Conservation (phyloP, 139 green algal species). For the Chlorella ohadii region DNA sequence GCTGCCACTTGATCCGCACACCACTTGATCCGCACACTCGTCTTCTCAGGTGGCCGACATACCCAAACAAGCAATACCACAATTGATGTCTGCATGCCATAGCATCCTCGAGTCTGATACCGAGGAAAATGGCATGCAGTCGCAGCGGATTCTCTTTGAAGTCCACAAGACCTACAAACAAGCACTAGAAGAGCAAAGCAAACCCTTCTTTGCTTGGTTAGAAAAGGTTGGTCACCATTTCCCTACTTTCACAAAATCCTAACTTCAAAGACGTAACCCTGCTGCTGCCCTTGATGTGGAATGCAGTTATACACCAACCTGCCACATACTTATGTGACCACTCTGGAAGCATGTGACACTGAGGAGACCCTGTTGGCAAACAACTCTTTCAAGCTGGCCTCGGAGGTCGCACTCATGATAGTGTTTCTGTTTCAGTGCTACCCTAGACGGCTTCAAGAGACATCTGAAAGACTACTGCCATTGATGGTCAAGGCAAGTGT, state of each 20-base stretch:
- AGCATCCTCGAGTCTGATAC: conserved; percentile 80
- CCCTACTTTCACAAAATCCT: too few relatives aligned
- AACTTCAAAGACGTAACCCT: not conserved
- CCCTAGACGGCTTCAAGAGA: conserved; percentile 32
- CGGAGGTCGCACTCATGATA: conserved; percentile 64
- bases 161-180: conserved; percentile 86
- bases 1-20: not conserved
- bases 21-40: not conserved
- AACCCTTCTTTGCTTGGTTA: conserved; percentile 87
- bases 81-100: conserved; percentile 6
- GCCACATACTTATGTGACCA: not conserved
- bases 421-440: conserved; percentile 47
- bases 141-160: conserved; percentile 86
- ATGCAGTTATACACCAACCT: conserved; percentile 26
- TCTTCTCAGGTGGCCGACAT: conserved; percentile 10
- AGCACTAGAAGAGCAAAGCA: conserved; percentile 62
- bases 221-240: conserved; percentile 33
- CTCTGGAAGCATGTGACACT: not conserved
- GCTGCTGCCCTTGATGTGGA: not conserved
- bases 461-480: conserved; percentile 15
- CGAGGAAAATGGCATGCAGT: conserved; percentile 89
- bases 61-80: not conserved
- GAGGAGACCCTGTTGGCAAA: conserved; percentile 17
- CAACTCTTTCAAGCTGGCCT: conserved; percentile 88
- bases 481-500: conserved; percentile 41